These are phyloP conservation scores for Adansonia digitata DNA, from an alignment of 345 rosid genomes.

Conservation along the genomic window DNA sequence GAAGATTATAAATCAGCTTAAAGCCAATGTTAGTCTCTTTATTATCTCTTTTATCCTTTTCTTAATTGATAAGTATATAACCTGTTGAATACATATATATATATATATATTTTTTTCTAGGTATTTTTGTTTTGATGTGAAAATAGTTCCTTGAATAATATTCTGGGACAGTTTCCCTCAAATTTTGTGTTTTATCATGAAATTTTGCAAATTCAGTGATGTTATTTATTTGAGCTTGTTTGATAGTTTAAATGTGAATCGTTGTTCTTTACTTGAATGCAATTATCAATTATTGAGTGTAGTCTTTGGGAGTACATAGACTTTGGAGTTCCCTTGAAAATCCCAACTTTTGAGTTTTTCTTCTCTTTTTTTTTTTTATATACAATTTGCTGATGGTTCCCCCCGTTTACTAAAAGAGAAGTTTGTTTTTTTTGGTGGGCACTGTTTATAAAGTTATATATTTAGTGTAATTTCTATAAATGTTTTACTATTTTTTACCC, in stretches of 20 bases:
- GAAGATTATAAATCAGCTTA: conserved; percentile 71
- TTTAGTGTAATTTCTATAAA: background rate
- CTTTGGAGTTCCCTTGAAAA: background rate
- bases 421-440: background rate
- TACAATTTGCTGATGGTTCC: background rate
- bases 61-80: background rate
- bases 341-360: background rate
- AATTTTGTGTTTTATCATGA: background rate
- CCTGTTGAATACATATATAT: background rate
- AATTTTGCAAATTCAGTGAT: background rate
- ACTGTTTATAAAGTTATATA: background rate
- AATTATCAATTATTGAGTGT: background rate
- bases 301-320: background rate
- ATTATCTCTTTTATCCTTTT: background rate
- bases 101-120: conserved; percentile 7
- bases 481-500: background rate
- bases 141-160: background rate
- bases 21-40: conserved; percentile 49
- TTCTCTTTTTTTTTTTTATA: background rate
- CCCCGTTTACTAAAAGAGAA: background rate
- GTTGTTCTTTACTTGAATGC: background rate
- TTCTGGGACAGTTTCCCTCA: background rate
- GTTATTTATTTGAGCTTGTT: background rate
- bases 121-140: background rate
- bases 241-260: background rate